These are phyloP conservation scores for Ustilago tritici DNA, from an alignment of 1,284 basidiomycete species.

Conservation along the genomic window DNA sequence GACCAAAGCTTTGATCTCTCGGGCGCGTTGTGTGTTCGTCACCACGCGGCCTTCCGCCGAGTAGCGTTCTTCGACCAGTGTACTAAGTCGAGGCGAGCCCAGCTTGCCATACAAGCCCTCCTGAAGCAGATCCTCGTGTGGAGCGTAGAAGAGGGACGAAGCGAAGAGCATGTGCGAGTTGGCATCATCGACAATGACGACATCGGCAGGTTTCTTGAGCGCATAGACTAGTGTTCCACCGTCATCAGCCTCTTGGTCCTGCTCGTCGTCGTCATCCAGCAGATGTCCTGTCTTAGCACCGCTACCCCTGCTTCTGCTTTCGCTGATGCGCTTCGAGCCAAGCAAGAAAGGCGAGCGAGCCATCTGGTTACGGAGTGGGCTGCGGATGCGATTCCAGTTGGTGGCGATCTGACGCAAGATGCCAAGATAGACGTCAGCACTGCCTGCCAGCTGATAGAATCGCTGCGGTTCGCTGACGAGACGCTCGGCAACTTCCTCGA, in stretches of 20 bases:
- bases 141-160: slow-evolving; percentile 77
- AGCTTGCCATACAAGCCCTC: slow-evolving; percentile 70
- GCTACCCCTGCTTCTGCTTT: slow-evolving; percentile 12
- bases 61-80: slow-evolving; percentile 81
- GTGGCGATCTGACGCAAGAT: slow-evolving; percentile 85
- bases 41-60: slow-evolving; percentile 72
- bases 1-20: slow-evolving; percentile 71
- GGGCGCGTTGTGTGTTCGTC: slow-evolving; percentile 56
- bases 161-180: slow-evolving; percentile 69
- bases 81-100: slow-evolving; percentile 78
- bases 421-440: slow-evolving; percentile 78
- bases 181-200: slow-evolving; percentile 69
- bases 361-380: slow-evolving; percentile 76
- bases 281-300: slow-evolving; percentile 27
- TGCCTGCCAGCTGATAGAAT: slow-evolving; percentile 79
- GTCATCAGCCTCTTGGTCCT: slow-evolving; percentile 66
- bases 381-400: slow-evolving; percentile 77
- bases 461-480: slow-evolving; percentile 72
- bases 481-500: slow-evolving; percentile 76
- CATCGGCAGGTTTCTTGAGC: slow-evolving; percentile 65
- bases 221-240: slow-evolving; percentile 63
- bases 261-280: slow-evolving; percentile 46
- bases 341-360: slow-evolving; percentile 79
- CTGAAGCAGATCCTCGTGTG: slow-evolving; percentile 88
- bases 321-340: slow-evolving; percentile 75